These are phyloP conservation scores for Ricinus communis DNA, from an alignment of 345 rosid genomes.

Conservation along the genomic window DNA sequence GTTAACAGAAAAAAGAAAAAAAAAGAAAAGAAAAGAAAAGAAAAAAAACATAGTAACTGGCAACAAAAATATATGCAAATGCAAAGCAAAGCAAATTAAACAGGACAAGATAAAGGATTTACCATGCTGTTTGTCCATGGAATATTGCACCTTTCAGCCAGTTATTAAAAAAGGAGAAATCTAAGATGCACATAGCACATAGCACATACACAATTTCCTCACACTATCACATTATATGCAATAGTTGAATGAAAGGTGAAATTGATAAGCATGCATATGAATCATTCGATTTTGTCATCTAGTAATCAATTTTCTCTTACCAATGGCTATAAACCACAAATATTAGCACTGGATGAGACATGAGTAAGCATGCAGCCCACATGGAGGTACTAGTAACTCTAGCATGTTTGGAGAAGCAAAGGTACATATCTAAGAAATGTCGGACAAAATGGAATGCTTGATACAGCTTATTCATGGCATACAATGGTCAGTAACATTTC, in stretches of 20 bases:
- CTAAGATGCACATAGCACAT: not conserved
- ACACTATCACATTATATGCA: not conserved
- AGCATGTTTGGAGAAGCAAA: too few species aligned
- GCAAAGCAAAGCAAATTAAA: not conserved
- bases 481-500: too few species aligned
- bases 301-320: too few species aligned
- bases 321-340: too few species aligned
- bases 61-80: not conserved
- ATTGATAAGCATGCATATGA: not conserved
- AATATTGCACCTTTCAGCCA: not conserved
- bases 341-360: too few species aligned
- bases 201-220: too few species aligned
- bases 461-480: too few species aligned
- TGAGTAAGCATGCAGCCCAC: too few species aligned
- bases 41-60: not conserved
- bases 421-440: too few species aligned
- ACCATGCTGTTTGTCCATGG: not conserved
- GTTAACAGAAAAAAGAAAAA: constrained; percentile 29
- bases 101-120: not conserved
- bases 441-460: too few species aligned
- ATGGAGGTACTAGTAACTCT: too few species aligned
- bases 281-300: not conserved
- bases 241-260: not conserved
- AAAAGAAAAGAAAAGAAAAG: too few species aligned
- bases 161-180: not conserved